Evolutionary conservation across 2,329 filamentous ascomycete species (phyloP), one percentile per base, ranked within the genome.

Genomic region (Cryphonectria radicalis): DNA sequence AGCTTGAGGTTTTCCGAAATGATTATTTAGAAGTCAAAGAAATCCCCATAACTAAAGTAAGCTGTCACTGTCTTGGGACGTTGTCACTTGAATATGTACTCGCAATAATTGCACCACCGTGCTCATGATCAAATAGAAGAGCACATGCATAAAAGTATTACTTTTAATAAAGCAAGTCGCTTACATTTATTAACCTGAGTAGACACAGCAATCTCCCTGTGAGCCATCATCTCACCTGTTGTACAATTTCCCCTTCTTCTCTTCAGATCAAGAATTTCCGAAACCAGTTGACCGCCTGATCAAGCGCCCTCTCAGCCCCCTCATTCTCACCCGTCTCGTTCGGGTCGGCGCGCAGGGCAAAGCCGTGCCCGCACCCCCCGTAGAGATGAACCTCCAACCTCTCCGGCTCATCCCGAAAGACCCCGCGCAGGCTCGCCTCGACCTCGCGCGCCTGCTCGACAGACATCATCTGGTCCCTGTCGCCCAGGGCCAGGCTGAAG

Each of bases 351-450:
- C 77, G 67, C n/a, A 76, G 68, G 35, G 76, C 74, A 69, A 78
- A 78, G 10, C 77, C 76, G 73, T 76, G 76, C 55, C 64, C 71
- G n/a, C 75, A 76, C 22, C 72, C 72, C 22, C 72, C 67, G 67
- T 75, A 71, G 4, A 73, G 63, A 22, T 40, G 63, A n/a, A 77
- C 64, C 62, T 77, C 72, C 50, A 67, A 46, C n/a, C 28, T 66
- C 57, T 70, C 66, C 4, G 40, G 43, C 8, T 67, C 53, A 25
- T 73, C 46, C 8, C 11, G 17, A 57, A 70, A 74, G 55, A 74
- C 74, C 35, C 62, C 37, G 13, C 66, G 62, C 22, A 78, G 70
- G 22, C 74, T 70, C 5, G 32, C 70, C 69, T 75, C 67, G 4
- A 75, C 63, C 25, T 70, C 55, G 65, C 69, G 68, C 10, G 73